A percentile compares a stretch with the other conserved stretches of the same genome.
phyloP scores from a whole-genome alignment of 805 yeast species.

The Cyberlindnera nakhonratchasimensis region DNA sequence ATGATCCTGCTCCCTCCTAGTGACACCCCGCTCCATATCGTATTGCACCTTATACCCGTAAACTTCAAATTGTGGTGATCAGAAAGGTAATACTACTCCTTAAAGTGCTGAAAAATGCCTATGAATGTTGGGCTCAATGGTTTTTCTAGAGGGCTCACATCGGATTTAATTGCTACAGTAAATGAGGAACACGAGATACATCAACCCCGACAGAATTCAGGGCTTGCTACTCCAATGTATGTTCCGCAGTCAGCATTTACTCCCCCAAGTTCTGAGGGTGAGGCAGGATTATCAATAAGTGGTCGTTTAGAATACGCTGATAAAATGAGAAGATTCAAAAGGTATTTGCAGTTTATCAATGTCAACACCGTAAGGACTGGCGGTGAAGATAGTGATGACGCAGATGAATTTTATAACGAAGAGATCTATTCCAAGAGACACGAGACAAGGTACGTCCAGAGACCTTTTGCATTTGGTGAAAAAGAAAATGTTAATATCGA shows the following conservation, averaged over 20 bases:
- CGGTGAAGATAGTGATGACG: conserved; percentile 14
- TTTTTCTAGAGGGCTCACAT: background rate
- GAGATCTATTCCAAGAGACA: conserved; percentile 4
- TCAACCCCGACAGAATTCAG: conserved; percentile 4
- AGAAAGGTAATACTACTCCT: no score
- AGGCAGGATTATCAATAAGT: background rate
- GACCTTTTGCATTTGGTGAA: conserved; percentile 8
- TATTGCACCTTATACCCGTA: no score
- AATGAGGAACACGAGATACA: conserved; percentile 1
- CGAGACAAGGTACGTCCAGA: conserved; percentile 7
- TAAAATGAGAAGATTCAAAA: conserved; percentile 12
- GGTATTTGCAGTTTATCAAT: conserved; percentile 15
- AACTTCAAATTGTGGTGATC: no score
- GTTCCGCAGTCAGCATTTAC: conserved; percentile 4
- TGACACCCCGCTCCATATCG: no score
- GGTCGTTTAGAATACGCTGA: conserved; percentile 17
- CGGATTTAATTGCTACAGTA: background rate
- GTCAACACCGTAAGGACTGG: conserved; percentile 11
- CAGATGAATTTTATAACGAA: conserved; percentile 19
- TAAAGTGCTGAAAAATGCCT: no score
- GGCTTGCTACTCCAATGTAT: conserved; percentile 11
- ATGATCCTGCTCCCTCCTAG: no score
- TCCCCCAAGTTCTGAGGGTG: conserved; percentile 1
- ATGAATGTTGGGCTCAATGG: background rate
- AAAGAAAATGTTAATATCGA: conserved; percentile 10